phyloP scores from a whole-genome alignment of 2,329 filamentous ascomycete genomes.

The Neopestalotiopsis clavispora region DNA sequence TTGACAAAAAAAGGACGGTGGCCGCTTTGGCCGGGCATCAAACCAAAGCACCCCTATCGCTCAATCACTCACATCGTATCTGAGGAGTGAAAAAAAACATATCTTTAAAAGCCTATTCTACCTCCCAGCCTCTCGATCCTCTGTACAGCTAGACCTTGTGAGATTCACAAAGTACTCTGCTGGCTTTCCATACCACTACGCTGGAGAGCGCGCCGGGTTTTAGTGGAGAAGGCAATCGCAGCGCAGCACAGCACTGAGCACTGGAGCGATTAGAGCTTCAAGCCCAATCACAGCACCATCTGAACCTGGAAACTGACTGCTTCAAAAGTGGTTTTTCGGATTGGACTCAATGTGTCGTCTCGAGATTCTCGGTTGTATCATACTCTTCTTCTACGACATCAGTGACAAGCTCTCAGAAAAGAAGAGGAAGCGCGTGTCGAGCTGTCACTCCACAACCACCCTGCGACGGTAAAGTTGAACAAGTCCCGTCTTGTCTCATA shows the following conservation, averaged over 20 bases:
- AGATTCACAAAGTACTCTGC: not conserved
- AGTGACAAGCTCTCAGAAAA: slow-evolving; percentile 43
- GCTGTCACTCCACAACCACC: slow-evolving; percentile 8
- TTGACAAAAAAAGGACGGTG: not conserved
- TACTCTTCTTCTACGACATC: slow-evolving; percentile 52
- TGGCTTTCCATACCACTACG: not conserved
- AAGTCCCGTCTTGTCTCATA: not conserved
- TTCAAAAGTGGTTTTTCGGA: not conserved
- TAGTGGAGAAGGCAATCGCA: not conserved
- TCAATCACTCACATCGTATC: not conserved
- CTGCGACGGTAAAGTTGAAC: slow-evolving; percentile 7
- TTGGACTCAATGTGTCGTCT: slow-evolving; percentile 54
- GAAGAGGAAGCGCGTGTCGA: slow-evolving; percentile 33
- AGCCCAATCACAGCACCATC: not conserved
- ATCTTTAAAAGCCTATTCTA: not conserved
- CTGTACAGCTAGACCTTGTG: not conserved
- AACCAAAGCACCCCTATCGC: not conserved
- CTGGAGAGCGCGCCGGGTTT: not conserved
- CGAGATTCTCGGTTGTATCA: slow-evolving; percentile 55
- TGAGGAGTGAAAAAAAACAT: not conserved
- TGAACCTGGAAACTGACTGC: not conserved
- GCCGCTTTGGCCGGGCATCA: not conserved
- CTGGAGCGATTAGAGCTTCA: not conserved
- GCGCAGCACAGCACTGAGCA: not conserved
- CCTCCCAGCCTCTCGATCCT: not conserved